phyloP scores from a whole-genome alignment of 2,329 filamentous ascomycete species.

The Cercospora beticola region DNA sequence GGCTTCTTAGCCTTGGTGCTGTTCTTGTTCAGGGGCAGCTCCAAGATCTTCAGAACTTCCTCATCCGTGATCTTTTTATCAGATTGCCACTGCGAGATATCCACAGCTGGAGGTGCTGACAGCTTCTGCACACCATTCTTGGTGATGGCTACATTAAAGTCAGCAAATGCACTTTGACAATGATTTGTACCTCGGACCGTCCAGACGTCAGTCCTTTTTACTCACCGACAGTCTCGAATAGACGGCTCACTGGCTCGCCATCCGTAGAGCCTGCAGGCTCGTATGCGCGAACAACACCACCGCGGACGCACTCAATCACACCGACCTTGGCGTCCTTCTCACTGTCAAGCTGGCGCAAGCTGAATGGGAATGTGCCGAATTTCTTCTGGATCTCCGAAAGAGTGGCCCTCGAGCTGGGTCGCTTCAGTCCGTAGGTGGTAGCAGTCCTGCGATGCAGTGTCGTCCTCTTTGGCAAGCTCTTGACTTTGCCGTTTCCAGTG shows the following conservation, averaged over 20 bases:
- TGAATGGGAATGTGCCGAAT: slow-evolving; percentile 97
- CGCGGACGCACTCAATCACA: slow-evolving; percentile 92
- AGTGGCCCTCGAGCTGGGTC: slow-evolving; percentile 86
- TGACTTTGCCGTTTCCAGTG: slow-evolving; percentile 89
- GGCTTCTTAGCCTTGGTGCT: slow-evolving; percentile 74
- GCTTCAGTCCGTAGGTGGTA: slow-evolving; percentile 90
- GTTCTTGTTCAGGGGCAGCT: slow-evolving; percentile 71
- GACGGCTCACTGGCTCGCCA: slow-evolving; percentile 74
- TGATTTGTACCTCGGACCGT: neutral
- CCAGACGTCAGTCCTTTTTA: slow-evolving; percentile 28
- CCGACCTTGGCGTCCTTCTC: slow-evolving; percentile 95
- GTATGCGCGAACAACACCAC: slow-evolving; percentile 90
- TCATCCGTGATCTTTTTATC: slow-evolving; percentile 98
- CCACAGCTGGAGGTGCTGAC: slow-evolving; percentile 70
- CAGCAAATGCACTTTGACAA: slow-evolving; percentile 15
- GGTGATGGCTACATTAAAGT: slow-evolving; percentile 68
- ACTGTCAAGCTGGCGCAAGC: slow-evolving; percentile 91
- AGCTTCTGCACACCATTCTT: slow-evolving; percentile 95
- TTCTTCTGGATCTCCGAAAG: slow-evolving; percentile 95
- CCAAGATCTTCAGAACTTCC: slow-evolving; percentile 91
- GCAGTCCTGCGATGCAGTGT: slow-evolving; percentile 92
- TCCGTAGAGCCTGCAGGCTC: slow-evolving; percentile 96
- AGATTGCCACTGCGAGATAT: slow-evolving; percentile 80
- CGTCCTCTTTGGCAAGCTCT: slow-evolving; percentile 80
- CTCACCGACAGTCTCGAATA: slow-evolving; percentile 91